phyloP scores from a whole-genome alignment of 2,329 filamentous ascomycete species.

The Macroventuria anomochaeta region DNA sequence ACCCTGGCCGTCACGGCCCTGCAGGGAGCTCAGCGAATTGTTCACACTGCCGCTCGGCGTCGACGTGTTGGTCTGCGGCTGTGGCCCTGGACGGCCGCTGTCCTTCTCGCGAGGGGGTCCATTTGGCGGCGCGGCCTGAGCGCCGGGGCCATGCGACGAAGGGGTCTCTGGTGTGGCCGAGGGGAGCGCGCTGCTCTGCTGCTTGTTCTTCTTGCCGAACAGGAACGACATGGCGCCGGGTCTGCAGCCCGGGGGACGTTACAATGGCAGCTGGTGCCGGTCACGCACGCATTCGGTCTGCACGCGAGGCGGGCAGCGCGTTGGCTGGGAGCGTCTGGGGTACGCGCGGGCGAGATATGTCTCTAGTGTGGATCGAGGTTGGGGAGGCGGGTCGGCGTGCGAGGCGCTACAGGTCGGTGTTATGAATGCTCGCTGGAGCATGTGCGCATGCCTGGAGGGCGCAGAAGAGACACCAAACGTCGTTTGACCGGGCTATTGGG shows the following conservation, averaged over 20 bases:
- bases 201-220: conserved; percentile 57
- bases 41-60: conserved; percentile 77
- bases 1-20: conserved; percentile 56
- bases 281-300: conserved; percentile 44
- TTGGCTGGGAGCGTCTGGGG: conserved; percentile 2
- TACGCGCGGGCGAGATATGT: conserved; percentile 19
- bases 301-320: conserved; percentile 14
- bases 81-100: conserved; percentile 32
- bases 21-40: conserved; percentile 70
- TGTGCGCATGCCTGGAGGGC: conserved; percentile 9
- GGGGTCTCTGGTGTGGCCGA: conserved; percentile 63
- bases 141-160: conserved; percentile 59
- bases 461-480: neutral
- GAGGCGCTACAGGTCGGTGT: neutral
- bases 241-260: conserved; percentile 28
- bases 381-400: conserved; percentile 14
- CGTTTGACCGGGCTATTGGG: conserved; percentile 2
- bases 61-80: conserved; percentile 59
- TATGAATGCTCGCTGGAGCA: neutral
- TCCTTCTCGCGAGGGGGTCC: conserved; percentile 46
- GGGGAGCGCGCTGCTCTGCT: conserved; percentile 54
- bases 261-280: conserved; percentile 29
- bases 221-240: conserved; percentile 58
- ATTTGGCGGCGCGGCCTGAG: conserved; percentile 51
- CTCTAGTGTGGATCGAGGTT: conserved; percentile 12